These are phyloP conservation scores for Chamaenerion angustifolium DNA, from an alignment of 345 rosid species.

Conservation along the genomic window DNA sequence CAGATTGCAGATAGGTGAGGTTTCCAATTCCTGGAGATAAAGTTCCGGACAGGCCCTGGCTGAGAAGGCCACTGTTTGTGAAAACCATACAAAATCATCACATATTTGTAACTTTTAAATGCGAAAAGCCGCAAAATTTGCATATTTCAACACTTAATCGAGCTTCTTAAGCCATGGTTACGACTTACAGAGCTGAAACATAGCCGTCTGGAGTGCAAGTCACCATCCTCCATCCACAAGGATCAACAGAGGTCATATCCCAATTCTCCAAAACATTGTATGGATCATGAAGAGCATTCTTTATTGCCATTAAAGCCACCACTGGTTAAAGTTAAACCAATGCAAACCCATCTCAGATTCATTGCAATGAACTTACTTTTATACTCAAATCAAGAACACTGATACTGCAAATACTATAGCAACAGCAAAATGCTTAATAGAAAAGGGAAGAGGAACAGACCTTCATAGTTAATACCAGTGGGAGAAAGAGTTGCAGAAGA, in stretches of 20 bases:
- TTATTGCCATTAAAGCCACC: conserved; percentile 78
- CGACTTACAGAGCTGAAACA: conserved; percentile 80
- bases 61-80: conserved; percentile 73
- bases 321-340: conserved; percentile 46
- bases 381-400: not conserved
- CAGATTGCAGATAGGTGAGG: conserved; percentile 69
- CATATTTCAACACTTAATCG: not conserved
- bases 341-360: not conserved
- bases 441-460: conserved; percentile 19
- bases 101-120: not conserved
- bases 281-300: conserved; percentile 66
- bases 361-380: not conserved
- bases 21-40: conserved; percentile 78
- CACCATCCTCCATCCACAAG: conserved; percentile 99
- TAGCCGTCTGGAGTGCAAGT: conserved; percentile 70
- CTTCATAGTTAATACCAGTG: conserved; percentile 93
- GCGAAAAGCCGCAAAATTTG: not conserved
- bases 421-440: no score
- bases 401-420: no score
- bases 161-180: no score
- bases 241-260: conserved; percentile 97
- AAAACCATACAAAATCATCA: not conserved
- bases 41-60: conserved; percentile 90
- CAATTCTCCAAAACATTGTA: conserved; percentile 86
- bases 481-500: conserved; percentile 92